Evolutionary conservation across 176 grass and related monocot species (phyloP), one percentile per base, ranked within the genome.

Genomic region (Oryza coarctata): DNA sequence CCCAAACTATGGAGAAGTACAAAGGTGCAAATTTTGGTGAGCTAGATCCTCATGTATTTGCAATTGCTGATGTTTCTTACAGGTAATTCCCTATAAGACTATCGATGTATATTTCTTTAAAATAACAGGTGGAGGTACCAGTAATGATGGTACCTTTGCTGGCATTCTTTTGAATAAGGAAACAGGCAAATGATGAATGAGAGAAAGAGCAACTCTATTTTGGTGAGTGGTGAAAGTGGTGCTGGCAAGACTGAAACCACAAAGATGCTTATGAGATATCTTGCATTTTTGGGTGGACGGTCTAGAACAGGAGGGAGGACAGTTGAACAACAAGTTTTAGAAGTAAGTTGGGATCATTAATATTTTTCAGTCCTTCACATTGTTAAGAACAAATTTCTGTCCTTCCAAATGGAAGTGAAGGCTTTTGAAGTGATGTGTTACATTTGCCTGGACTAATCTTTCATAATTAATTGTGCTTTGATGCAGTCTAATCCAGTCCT

Each of bases 221-320:
- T 98, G 79, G 96, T 98, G 74, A 98, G 96, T 73, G 96, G 93
- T 82, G 96, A 95, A 93, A 98, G 96, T 88, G 96, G 96, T 84
- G 90, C 92, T 86, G 96, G 96, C 82, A 98, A 98, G 88, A 98
- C 96, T 73, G 96, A 98, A 82, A 94, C 96, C 67, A 98, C 96
- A 80, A 98, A 98, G 82, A 69, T 93, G 88, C 84, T 98, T 49
- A 98, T 98, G 95, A 91, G 82, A 87, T 98, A 98, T 87, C 90
- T 98, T 75, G 93, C 95, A 39, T 93, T 87, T 82, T 77, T 98
- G 78, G 92, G 95, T 68, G 95, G 95, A 82, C 87, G 90, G 25
- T 88, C 95, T 68, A 89, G 85, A 78, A 87, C 86, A 30, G 95
- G 81, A 81, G 90, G 65, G 66, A 94, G 95, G 80, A 98, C 95